A percentile compares a stretch with the other conserved stretches of the same genome.
Conservation (phyloP, 164 flowering plant genomes). For the Aristolochia fimbriata region DNA sequence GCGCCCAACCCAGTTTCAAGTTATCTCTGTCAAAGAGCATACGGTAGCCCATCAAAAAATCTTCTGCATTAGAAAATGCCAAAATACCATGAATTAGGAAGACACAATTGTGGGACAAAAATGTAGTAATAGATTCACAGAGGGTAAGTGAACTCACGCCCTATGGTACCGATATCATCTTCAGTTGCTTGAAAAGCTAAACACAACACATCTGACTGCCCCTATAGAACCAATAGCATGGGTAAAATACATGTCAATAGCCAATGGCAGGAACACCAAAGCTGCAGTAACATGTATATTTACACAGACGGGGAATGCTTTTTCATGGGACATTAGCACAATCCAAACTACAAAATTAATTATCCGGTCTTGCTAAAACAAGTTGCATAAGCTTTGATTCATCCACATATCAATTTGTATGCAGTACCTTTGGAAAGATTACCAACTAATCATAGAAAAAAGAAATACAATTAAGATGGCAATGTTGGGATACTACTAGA, state of each 20-base stretch:
- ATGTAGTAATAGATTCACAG: neutral
- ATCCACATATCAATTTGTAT: no score
- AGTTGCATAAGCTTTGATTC: no score
- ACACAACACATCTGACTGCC: conserved; percentile 49
- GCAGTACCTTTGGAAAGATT: no score
- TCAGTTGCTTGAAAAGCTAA: conserved; percentile 59
- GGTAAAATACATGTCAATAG: neutral
- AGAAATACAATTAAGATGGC: no score
- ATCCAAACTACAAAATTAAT: no score
- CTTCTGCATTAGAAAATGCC: conserved; percentile 44
- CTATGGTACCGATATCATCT: conserved; percentile 54
- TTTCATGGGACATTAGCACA: no score
- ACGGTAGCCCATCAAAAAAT: conserved; percentile 77
- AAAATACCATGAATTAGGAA: neutral
- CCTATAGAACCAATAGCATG: neutral
- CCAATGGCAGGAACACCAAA: no score
- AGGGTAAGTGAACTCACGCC: conserved; percentile 45
- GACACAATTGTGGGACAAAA: neutral
- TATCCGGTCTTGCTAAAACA: no score
- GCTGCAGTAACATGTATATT: no score
- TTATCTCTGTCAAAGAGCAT: conserved; percentile 84
- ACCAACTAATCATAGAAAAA: no score
- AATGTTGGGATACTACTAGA: no score
- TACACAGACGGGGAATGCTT: no score
- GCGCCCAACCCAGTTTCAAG: conserved; percentile 76